Conservation (phyloP, 2,329 filamentous ascomycete species). For the Nannizzia gypsea region DNA sequence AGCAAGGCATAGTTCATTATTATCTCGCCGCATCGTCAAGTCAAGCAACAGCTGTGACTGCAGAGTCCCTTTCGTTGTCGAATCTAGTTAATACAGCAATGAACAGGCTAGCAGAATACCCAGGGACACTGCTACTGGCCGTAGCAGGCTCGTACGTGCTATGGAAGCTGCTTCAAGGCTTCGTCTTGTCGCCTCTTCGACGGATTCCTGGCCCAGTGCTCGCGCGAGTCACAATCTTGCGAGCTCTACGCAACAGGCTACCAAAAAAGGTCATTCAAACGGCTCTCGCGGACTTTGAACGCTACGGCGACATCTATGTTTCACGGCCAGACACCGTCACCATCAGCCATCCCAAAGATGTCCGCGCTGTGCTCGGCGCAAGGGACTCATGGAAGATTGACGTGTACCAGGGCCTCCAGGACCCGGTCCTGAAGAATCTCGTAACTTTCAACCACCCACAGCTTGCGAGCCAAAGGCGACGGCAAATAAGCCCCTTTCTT, state of each 20-base stretch:
- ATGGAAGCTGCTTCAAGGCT: neutral
- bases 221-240: neutral
- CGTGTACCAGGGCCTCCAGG: slow-evolving; percentile 3
- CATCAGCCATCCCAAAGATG: neutral
- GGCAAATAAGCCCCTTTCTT: slow-evolving; percentile 2
- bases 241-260: neutral
- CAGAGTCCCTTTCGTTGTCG: too few species aligned
- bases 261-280: neutral
- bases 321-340: slow-evolving; percentile 1
- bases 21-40: too few species aligned
- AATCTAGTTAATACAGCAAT: neutral
- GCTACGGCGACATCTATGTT: slow-evolving; percentile 4
- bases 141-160: neutral
- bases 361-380: neutral
- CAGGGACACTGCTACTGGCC: neutral
- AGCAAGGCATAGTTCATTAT: too few species aligned
- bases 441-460: slow-evolving; percentile 2
- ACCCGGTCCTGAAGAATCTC: slow-evolving; percentile 1
- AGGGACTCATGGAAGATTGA: neutral
- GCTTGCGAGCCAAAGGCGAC: slow-evolving; percentile 1
- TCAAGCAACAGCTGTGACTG: neutral
- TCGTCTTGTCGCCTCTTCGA: slow-evolving; percentile 2
- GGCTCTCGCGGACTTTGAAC: neutral
- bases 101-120: neutral
- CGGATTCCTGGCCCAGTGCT: neutral